Evolutionary conservation across 208 protist genomes (phyloP).

Genomic region (Naegleria fowleri): DNA sequence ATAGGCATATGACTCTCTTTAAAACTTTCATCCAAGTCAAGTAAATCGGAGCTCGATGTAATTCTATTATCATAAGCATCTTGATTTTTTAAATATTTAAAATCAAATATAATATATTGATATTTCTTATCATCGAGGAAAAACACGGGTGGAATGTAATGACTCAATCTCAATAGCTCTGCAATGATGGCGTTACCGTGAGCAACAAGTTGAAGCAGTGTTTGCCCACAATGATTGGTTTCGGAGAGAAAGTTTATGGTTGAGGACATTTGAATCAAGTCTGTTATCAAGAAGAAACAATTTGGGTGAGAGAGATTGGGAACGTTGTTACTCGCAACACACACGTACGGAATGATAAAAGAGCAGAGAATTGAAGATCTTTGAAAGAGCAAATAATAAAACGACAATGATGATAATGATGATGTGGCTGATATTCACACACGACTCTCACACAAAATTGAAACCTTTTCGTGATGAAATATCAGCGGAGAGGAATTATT

Average conservation of each 20-base stretch:
- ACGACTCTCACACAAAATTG: too few species aligned
- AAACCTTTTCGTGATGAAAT: too few species aligned
- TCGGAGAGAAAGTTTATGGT: conserved; percentile 67
- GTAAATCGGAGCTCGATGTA: conserved; percentile 37
- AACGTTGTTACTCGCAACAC: too few species aligned
- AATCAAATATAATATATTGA: conserved; percentile 79
- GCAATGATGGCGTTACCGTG: conserved; percentile 83
- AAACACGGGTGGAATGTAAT: conserved; percentile 82
- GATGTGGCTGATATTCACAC: too few species aligned
- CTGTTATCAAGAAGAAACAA: background rate
- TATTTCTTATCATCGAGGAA: conserved; percentile 55
- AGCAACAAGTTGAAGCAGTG: conserved; percentile 72
- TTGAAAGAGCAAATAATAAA: too few species aligned
- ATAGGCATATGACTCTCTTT: conserved; percentile 82
- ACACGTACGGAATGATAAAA: too few species aligned
- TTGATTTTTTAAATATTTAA: conserved; percentile 71
- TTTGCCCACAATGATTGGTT: conserved; percentile 76
- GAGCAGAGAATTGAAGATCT: too few species aligned
- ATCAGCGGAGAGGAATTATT: too few species aligned
- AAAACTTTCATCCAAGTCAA: conserved; percentile 65
- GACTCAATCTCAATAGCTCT: conserved; percentile 76
- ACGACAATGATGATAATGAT: too few species aligned
- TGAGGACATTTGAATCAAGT: background rate
- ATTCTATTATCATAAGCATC: conserved; percentile 55
- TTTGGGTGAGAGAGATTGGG: too few species aligned